Evolutionary conservation across 352 stramenopile species (phyloP).

Genomic region (Phytophthora podocarpi): DNA sequence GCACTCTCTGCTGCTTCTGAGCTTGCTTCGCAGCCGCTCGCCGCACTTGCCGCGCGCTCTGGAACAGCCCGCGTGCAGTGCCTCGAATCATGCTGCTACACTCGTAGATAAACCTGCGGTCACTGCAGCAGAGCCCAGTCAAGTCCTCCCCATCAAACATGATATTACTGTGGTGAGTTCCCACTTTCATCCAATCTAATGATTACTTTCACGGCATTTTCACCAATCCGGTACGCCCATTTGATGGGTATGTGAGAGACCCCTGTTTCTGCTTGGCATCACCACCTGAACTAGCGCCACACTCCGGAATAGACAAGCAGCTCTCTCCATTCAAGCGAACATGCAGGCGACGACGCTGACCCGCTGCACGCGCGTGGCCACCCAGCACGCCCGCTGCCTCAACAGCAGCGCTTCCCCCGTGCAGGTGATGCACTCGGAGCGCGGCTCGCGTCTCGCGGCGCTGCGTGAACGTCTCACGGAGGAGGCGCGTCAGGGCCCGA

Average conservation of each 20-base stretch:
- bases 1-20: slow-evolving; percentile 13
- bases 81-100: slow-evolving; percentile 51
- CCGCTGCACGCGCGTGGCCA: slow-evolving; percentile 10
- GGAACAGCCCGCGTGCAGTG: slow-evolving; percentile 49
- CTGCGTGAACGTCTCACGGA: slow-evolving; percentile 67
- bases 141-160: slow-evolving; percentile 3
- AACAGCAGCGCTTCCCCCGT: slow-evolving; percentile 57
- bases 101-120: slow-evolving; percentile 6
- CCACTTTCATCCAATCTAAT: slow-evolving; percentile 14
- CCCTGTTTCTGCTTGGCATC: slow-evolving; percentile 6
- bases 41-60: slow-evolving; percentile 56
- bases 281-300: slow-evolving; percentile 17
- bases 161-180: background rate
- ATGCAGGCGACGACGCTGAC: slow-evolving; percentile 26
- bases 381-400: slow-evolving; percentile 14
- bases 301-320: slow-evolving; percentile 23
- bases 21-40: slow-evolving; percentile 35
- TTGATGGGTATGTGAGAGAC: slow-evolving; percentile 19
- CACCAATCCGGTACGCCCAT: slow-evolving; percentile 1
- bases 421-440: slow-evolving; percentile 65
- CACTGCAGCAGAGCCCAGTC: too few relatives aligned
- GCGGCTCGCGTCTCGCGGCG: slow-evolving; percentile 61
- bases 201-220: slow-evolving; percentile 2
- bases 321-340: background rate
- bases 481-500: slow-evolving; percentile 61